Conservation (phyloP, 2,329 filamentous ascomycete genomes). For the Pyrenochaeta sp. region DNA sequence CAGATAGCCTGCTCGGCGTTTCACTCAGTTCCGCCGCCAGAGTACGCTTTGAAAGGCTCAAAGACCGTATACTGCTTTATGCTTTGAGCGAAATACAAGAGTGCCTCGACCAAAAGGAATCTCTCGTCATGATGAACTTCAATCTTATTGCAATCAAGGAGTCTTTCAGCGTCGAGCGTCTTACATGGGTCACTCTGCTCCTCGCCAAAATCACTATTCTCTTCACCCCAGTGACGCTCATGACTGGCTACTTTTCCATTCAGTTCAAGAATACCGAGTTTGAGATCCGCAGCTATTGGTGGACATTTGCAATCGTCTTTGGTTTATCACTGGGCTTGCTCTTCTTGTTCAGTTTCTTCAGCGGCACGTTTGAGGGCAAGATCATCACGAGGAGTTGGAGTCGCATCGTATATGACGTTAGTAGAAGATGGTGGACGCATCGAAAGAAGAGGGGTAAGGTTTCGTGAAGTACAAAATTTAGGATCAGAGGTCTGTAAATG, state of each 20-base stretch:
- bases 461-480: constrained; percentile 1
- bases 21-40: constrained; percentile 59
- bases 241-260: constrained; percentile 78
- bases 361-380: constrained; percentile 65
- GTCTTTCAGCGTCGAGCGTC: constrained; percentile 73
- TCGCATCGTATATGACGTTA: constrained; percentile 36
- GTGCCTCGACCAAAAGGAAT: constrained; percentile 74
- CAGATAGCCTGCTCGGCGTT: constrained; percentile 54
- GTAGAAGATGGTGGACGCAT: constrained; percentile 34
- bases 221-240: constrained; percentile 77
- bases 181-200: constrained; percentile 76
- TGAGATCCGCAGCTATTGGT: constrained; percentile 71
- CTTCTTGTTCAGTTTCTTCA: constrained; percentile 65
- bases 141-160: constrained; percentile 80
- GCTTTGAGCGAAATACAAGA: constrained; percentile 70
- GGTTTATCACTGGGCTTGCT: constrained; percentile 66
- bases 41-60: constrained; percentile 67
- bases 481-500: background rate
- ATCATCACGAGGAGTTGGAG: constrained; percentile 58
- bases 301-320: constrained; percentile 70
- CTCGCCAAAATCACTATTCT: constrained; percentile 78
- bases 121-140: constrained; percentile 77
- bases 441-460: constrained; percentile 31
- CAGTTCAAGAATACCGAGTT: constrained; percentile 70
- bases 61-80: constrained; percentile 67